Conservation (phyloP, 768 basidiomycete genomes). For the Mycena maculata region DNA sequence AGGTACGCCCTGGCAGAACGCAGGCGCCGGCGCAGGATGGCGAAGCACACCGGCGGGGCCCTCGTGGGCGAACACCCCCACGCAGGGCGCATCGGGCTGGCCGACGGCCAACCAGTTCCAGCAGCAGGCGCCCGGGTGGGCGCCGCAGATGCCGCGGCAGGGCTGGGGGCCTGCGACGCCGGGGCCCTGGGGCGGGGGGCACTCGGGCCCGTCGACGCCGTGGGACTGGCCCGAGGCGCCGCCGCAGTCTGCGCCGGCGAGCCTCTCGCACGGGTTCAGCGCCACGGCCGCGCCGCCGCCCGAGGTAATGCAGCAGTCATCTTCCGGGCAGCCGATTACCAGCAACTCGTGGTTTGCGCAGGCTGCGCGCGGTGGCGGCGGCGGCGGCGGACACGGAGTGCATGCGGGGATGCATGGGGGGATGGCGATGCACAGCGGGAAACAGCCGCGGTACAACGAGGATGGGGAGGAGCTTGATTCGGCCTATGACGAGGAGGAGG, state of each 20-base stretch:
- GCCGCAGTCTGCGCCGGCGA: slow-evolving; percentile 9
- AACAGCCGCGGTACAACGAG: too few relatives aligned
- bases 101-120: neutral
- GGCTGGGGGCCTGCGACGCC: slow-evolving; percentile 24
- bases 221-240: slow-evolving; percentile 10
- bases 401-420: neutral
- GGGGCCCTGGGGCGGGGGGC: neutral
- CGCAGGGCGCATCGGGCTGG: neutral
- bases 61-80: slow-evolving; percentile 26
- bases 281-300: slow-evolving; percentile 25
- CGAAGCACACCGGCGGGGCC: slow-evolving; percentile 1
- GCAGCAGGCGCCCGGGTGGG: neutral
- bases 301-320: neutral
- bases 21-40: slow-evolving; percentile 6
- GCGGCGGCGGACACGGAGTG: neutral
- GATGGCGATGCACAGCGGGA: neutral
- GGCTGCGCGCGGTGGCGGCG: neutral
- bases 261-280: slow-evolving; percentile 14
- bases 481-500: neutral
- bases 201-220: neutral
- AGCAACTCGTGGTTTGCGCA: slow-evolving; percentile 10
- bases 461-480: neutral
- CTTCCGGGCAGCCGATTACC: slow-evolving; percentile 20
- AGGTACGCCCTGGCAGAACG: slow-evolving; percentile 5
- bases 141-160: slow-evolving; percentile 12